Conservation (phyloP, 2,329 filamentous ascomycete genomes). For the Fusarium tuaranense region DNA sequence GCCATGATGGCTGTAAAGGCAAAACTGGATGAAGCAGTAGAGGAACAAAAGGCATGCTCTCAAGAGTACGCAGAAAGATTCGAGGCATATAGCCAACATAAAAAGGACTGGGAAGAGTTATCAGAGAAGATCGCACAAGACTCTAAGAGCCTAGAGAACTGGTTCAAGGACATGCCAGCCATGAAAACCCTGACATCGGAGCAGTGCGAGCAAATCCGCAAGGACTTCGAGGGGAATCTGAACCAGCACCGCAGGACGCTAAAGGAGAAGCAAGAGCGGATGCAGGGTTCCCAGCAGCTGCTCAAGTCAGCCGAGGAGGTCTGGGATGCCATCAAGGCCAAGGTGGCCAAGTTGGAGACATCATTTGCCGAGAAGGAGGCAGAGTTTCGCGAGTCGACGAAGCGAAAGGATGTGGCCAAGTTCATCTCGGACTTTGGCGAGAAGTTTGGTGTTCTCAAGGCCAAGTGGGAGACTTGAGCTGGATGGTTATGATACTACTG, state of each 20-base stretch:
- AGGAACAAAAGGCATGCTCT: background rate
- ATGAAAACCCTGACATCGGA: background rate
- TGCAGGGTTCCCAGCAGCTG: background rate
- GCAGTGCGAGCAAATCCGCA: background rate
- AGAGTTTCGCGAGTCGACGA: background rate
- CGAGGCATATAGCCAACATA: too few relatives aligned
- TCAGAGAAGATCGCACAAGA: background rate
- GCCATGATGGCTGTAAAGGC: background rate
- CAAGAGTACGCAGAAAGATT: background rate
- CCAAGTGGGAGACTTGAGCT: background rate
- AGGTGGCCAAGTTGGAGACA: rapidly evolving
- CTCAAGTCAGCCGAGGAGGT: background rate
- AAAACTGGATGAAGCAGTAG: background rate
- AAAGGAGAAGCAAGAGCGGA: background rate
- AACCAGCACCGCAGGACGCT: background rate
- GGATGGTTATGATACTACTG: background rate
- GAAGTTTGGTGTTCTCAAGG: background rate
- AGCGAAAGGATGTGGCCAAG: background rate
- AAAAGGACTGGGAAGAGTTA: background rate
- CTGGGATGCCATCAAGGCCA: background rate
- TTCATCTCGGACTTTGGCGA: background rate
- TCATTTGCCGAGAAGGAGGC: background rate
- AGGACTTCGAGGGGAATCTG: background rate
- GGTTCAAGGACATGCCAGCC: background rate
- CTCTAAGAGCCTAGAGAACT: background rate